Conservation (phyloP, 441 rosid species). For the Melastoma candidum region DNA sequence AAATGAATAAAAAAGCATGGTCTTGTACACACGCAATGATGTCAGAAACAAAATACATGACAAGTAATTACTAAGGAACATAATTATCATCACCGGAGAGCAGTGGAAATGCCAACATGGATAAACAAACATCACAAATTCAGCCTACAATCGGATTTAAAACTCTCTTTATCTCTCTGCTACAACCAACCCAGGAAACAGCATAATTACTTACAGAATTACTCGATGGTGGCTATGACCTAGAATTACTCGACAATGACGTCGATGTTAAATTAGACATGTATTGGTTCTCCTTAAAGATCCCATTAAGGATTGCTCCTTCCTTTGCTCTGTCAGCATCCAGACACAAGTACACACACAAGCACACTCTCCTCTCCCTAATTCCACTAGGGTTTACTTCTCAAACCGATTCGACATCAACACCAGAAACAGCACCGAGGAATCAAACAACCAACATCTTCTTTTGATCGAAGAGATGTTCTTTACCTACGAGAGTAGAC, state of each 20-base stretch:
- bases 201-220: constrained; percentile 24
- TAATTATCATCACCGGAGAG: too few relatives aligned
- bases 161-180: too few relatives aligned
- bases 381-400: not conserved
- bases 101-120: too few relatives aligned
- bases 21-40: not conserved
- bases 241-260: constrained; percentile 19
- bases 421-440: not conserved
- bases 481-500: constrained; percentile 57
- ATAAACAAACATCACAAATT: too few relatives aligned
- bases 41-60: not conserved
- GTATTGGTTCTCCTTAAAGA: constrained; percentile 40
- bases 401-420: not conserved
- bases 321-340: constrained; percentile 34
- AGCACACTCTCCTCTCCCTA: constrained; percentile 14
- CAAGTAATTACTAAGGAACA: too few relatives aligned
- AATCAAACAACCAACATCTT: not conserved
- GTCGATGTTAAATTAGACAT: constrained; percentile 22
- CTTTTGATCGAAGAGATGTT: not conserved
- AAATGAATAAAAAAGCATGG: not conserved
- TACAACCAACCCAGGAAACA: too few relatives aligned
- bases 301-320: constrained; percentile 33
- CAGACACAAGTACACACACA: not conserved
- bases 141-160: too few relatives aligned
- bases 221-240: constrained; percentile 6